These are phyloP conservation scores for Talaromyces stipitatus DNA, from an alignment of 495 filamentous ascomycete species.

Conservation along the genomic window DNA sequence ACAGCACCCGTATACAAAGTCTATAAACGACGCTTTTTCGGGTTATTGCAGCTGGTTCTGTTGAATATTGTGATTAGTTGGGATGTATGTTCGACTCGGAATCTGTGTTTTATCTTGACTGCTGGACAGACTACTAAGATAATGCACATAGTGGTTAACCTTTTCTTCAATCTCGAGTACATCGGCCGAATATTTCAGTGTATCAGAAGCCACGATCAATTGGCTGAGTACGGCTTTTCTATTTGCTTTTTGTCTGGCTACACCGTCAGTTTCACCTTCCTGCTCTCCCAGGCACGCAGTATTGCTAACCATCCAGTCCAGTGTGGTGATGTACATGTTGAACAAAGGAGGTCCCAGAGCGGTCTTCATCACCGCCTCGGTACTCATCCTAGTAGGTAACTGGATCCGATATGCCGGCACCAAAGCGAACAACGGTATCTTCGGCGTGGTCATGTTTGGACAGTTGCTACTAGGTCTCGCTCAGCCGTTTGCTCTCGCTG, in stretches of 20 bases:
- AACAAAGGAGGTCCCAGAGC: conserved; percentile 72
- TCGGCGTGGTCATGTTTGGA: conserved; percentile 83
- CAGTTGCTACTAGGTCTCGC: conserved; percentile 85
- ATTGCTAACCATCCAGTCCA: conserved; percentile 12
- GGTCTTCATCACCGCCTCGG: conserved; percentile 64
- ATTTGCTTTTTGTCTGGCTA: conserved; percentile 70
- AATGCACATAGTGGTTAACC: conserved; percentile 67
- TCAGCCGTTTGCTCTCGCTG: conserved; percentile 86
- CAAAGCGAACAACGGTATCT: conserved; percentile 50
- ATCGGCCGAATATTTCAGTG: conserved; percentile 66
- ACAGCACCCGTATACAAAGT: conserved; percentile 49
- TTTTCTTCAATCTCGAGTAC: conserved; percentile 79
- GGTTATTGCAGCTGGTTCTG: conserved; percentile 71
- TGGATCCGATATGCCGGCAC: conserved; percentile 90
- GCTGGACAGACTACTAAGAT: background rate
- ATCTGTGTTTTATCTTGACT: background rate
- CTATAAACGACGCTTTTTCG: conserved; percentile 88
- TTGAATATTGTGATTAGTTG: conserved; percentile 91
- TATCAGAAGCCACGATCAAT: conserved; percentile 72
- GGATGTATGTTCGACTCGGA: conserved; percentile 60
- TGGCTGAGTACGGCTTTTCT: conserved; percentile 85
- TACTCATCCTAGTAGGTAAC: conserved; percentile 73
- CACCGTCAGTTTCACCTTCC: conserved; percentile 46
- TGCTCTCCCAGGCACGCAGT: background rate
- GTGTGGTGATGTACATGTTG: conserved; percentile 65